Conservation (phyloP, 345 rosid genomes). For the Microcos paniculata region DNA sequence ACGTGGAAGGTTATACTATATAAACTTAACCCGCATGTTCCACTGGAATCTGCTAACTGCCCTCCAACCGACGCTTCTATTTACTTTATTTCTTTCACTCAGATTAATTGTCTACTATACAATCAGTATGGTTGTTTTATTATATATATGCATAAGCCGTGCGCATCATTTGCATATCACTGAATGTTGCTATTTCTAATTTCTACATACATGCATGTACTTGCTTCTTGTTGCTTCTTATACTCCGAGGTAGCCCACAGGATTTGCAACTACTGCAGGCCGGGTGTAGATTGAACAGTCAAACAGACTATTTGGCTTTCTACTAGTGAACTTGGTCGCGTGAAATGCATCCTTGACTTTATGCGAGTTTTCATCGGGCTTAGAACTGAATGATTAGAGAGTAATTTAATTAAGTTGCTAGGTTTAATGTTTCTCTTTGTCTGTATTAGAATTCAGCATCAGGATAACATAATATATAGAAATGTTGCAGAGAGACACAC, state of each 20-base stretch:
- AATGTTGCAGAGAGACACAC: neutral
- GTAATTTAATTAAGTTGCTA: neutral
- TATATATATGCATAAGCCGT: neutral
- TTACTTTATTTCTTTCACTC: neutral
- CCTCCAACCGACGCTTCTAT: neutral
- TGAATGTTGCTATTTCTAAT: neutral
- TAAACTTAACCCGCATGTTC: neutral
- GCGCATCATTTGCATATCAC: neutral
- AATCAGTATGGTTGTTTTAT: neutral
- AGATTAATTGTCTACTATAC: neutral
- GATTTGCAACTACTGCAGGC: too few relatives aligned
- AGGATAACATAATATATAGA: slow-evolving; percentile 3
- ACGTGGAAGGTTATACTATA: neutral
- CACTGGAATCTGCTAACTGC: neutral
- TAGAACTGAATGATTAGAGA: neutral
- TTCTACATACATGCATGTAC: too few relatives aligned
- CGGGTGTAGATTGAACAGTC: too few relatives aligned
- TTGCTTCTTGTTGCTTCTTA: too few relatives aligned
- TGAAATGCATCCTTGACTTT: slow-evolving; percentile 4
- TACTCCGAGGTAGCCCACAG: too few relatives aligned
- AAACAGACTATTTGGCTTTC: neutral
- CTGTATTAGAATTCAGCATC: neutral
- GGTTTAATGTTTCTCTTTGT: neutral
- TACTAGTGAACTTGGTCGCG: neutral
- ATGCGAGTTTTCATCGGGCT: neutral